A percentile compares a stretch with the other conserved stretches of the same genome.
phyloP scores from a whole-genome alignment of 73 alveolate genomes.

The Uronychia binucleata region DNA sequence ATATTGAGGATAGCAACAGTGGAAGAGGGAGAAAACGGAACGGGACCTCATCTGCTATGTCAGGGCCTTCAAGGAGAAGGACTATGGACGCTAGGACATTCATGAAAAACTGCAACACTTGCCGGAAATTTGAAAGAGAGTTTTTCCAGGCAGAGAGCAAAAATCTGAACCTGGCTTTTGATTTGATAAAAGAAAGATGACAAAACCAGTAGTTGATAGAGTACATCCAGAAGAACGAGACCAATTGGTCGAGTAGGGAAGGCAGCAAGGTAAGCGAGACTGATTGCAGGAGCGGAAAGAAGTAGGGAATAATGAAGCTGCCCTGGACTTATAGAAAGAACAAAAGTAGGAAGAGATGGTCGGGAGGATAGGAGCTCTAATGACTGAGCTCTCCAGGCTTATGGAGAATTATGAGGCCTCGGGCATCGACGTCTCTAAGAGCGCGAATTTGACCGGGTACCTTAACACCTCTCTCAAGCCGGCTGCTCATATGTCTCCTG shows the following conservation, averaged over 20 bases:
- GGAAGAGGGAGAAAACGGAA: background rate
- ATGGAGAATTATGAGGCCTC: background rate
- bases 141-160: background rate
- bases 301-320: too few species aligned
- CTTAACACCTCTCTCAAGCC: too few species aligned
- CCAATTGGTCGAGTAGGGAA: background rate
- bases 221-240: background rate
- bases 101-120: background rate
- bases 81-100: too few species aligned
- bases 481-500: conserved; percentile 2
- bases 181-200: background rate
- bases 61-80: background rate
- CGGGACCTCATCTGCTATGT: background rate
- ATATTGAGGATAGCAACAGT: background rate
- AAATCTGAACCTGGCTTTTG: background rate
- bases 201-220: background rate
- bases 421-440: too few species aligned
- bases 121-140: background rate
- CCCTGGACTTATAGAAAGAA: too few species aligned
- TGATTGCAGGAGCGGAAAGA: too few species aligned
- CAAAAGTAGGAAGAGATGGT: background rate
- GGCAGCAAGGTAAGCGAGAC: background rate
- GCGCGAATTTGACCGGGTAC: too few species aligned
- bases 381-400: background rate
- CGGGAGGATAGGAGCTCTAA: background rate